Conservation (phyloP, 2,329 filamentous ascomycete species). For the Acephala macrosclerotiorum region DNA sequence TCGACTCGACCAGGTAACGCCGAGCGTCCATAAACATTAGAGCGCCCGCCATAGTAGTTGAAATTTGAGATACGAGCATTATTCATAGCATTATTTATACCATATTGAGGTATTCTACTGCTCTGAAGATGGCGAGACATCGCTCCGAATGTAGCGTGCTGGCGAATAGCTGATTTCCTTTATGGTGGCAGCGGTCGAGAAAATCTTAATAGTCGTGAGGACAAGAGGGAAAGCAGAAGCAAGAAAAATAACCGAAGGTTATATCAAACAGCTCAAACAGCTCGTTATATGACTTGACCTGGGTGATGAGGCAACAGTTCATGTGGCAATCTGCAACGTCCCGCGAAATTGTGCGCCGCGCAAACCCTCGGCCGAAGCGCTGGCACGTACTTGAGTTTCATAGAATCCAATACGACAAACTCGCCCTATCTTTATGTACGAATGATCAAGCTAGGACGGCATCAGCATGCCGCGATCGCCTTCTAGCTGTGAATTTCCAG, state of each 20-base stretch:
- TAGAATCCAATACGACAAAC: background rate
- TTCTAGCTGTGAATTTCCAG: background rate
- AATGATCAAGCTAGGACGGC: background rate
- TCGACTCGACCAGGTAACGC: no score
- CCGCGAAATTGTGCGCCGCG: background rate
- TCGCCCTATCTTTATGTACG: background rate
- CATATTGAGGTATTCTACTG: no score
- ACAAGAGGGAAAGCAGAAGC: background rate
- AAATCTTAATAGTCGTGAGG: background rate
- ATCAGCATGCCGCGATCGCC: background rate
- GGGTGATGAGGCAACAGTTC: background rate
- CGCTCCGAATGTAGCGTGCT: no score
- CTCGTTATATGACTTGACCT: background rate
- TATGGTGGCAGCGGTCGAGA: no score
- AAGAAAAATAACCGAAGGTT: background rate
- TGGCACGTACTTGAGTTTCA: background rate
- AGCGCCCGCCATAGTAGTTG: no score
- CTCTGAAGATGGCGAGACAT: no score
- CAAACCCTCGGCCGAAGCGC: slow-evolving; percentile 1
- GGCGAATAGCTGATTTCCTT: no score
- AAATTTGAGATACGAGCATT: no score
- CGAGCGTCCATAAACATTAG: no score
- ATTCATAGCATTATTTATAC: no score
- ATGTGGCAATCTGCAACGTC: background rate
- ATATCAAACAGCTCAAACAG: background rate